phyloP scores from a whole-genome alignment of 1,284 basidiomycete genomes.

The Peniophora sp. region DNA sequence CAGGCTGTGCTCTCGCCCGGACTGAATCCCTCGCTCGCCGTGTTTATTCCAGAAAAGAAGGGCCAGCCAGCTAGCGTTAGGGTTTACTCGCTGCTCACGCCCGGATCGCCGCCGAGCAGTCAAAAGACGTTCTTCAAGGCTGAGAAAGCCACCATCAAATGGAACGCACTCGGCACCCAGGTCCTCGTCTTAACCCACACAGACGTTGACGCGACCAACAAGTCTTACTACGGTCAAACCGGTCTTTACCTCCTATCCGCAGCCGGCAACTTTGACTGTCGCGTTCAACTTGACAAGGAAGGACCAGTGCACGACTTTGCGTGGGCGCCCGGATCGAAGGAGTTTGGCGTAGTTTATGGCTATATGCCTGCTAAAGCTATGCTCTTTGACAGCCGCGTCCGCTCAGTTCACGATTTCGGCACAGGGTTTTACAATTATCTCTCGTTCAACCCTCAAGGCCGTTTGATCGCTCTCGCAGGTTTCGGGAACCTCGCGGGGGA shows the following conservation, averaged over 20 bases:
- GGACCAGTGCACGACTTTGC: conserved; percentile 95
- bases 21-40: conserved; percentile 75
- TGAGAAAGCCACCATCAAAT: conserved; percentile 90
- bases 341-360: conserved; percentile 94
- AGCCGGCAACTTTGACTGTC: conserved; percentile 94
- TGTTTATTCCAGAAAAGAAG: conserved; percentile 94
- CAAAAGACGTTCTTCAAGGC: conserved; percentile 96
- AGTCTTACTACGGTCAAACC: conserved; percentile 97
- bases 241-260: conserved; percentile 90
- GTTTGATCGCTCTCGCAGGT: conserved; percentile 83
- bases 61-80: conserved; percentile 90
- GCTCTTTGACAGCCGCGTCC: conserved; percentile 88
- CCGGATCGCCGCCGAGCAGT: conserved; percentile 55
- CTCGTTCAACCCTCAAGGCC: conserved; percentile 91
- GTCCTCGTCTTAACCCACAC: conserved; percentile 89
- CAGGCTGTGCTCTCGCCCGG: conserved; percentile 76
- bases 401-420: conserved; percentile 87
- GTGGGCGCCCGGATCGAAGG: conserved; percentile 97
- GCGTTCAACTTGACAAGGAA: conserved; percentile 91
- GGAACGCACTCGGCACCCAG: conserved; percentile 89
- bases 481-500: conserved; percentile 96
- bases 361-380: conserved; percentile 95
- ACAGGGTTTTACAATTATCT: conserved; percentile 87
- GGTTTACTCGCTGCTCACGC: conserved; percentile 71
- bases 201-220: conserved; percentile 95